These are phyloP conservation scores for Aspergillus sp. DNA, from an alignment of 2,329 filamentous ascomycete species.

Conservation along the genomic window DNA sequence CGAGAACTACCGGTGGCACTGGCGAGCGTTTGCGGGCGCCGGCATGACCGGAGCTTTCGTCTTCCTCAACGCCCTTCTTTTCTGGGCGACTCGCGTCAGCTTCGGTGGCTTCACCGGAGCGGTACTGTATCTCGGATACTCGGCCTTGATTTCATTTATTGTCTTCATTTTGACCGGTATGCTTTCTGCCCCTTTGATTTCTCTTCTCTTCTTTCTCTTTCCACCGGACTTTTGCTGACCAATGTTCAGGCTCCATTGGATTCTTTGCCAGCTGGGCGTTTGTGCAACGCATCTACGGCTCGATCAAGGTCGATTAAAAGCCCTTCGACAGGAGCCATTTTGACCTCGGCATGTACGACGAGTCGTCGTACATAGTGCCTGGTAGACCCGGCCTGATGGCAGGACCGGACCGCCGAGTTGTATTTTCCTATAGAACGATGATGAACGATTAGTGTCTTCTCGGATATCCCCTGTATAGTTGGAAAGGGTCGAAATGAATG, in stretches of 20 bases:
- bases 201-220: neutral
- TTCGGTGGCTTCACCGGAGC: conserved; percentile 82
- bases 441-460: neutral
- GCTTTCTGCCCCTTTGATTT: conserved; percentile 40
- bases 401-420: neutral
- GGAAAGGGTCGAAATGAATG: neutral
- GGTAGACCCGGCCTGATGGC: too few species aligned
- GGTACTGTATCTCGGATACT: conserved; percentile 92
- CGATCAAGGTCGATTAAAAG: conserved; percentile 91
- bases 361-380: too few species aligned
- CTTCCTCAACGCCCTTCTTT: conserved; percentile 85
- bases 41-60: conserved; percentile 91
- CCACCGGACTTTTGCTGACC: conserved; percentile 4
- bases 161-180: conserved; percentile 93
- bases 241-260: conserved; percentile 75
- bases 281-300: conserved; percentile 87
- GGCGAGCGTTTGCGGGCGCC: conserved; percentile 88
- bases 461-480: conserved; percentile 13
- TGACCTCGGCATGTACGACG: neutral
- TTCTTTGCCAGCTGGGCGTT: conserved; percentile 96
- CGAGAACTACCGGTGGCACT: conserved; percentile 99
- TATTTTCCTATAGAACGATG: conserved; percentile 1
- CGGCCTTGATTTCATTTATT: conserved; percentile 79
- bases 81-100: conserved; percentile 84
- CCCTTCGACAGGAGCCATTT: neutral